A percentile compares a stretch with the other conserved stretches of the same genome.
Evolutionary conservation across 208 protist species (phyloP).

Genomic region (Leptomonas pyrrhocoris): DNA sequence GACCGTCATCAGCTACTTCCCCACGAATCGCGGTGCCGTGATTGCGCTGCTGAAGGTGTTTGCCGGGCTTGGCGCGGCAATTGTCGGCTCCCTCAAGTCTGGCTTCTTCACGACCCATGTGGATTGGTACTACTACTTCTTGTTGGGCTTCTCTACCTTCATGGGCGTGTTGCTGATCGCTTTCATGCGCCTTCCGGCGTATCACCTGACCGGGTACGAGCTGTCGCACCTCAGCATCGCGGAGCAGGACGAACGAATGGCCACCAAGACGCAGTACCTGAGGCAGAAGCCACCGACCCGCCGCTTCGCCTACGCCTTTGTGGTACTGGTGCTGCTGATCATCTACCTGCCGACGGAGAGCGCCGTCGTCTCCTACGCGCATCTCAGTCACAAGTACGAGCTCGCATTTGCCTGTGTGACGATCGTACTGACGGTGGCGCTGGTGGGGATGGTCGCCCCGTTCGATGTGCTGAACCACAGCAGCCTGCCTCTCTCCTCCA

Average conservation of each 20-base stretch:
- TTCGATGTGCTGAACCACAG: slow-evolving; percentile 17
- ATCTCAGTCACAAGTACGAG: slow-evolving; percentile 24
- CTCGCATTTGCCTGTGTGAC: slow-evolving; percentile 49
- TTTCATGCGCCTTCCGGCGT: slow-evolving; percentile 55
- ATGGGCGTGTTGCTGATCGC: slow-evolving; percentile 33
- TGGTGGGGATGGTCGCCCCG: slow-evolving; percentile 35
- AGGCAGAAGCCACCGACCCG: slow-evolving; percentile 59
- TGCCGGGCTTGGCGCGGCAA: slow-evolving; percentile 58
- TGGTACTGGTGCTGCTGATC: slow-evolving; percentile 52
- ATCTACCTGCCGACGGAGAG: slow-evolving; percentile 60
- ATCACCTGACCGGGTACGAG: slow-evolving; percentile 65
- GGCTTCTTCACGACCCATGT: slow-evolving; percentile 56
- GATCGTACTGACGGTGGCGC: slow-evolving; percentile 28
- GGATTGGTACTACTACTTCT: slow-evolving; percentile 70
- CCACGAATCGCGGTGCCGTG: slow-evolving; percentile 41
- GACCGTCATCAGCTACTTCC: slow-evolving; percentile 60
- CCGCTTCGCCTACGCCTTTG: slow-evolving; percentile 66
- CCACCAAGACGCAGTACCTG: slow-evolving; percentile 40
- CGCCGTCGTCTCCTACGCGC: slow-evolving; percentile 40
- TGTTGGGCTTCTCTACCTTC: slow-evolving; percentile 32
- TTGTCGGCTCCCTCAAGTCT: slow-evolving; percentile 44
- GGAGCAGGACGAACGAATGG: slow-evolving; percentile 29
- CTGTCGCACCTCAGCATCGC: slow-evolving; percentile 32
- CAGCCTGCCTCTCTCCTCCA: slow-evolving; percentile 6
- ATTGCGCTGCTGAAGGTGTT: slow-evolving; percentile 61